Percentiles rank a stretch among this genome's conserved stretches.
phyloP scores from a whole-genome alignment of 1,284 basidiomycete genomes.

The Naganishia sp. region DNA sequence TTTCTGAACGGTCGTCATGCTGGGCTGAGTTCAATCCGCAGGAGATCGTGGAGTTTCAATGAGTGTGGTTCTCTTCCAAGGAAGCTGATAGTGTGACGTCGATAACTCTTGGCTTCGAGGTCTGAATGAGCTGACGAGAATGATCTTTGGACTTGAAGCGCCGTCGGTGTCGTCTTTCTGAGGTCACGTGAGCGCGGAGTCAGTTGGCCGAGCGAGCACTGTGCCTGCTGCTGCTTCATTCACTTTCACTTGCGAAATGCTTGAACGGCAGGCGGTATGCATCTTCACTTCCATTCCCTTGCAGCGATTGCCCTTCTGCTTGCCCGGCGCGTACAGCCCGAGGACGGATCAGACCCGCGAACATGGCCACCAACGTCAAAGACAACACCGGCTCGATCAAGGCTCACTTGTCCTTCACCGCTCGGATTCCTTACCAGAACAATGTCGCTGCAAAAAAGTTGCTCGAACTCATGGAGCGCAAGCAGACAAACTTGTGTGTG shows the following conservation, averaged over 20 bases:
- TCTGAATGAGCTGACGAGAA: neutral
- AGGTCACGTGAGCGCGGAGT: slow-evolving; percentile 23
- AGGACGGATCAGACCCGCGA: neutral
- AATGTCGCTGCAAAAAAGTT: slow-evolving; percentile 77
- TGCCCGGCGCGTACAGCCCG: no score
- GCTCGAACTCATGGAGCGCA: slow-evolving; percentile 80
- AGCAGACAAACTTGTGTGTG: slow-evolving; percentile 74
- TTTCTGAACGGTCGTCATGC: slow-evolving; percentile 54
- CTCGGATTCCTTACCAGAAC: slow-evolving; percentile 63
- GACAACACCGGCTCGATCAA: slow-evolving; percentile 38
- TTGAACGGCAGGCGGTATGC: no score
- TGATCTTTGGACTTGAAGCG: slow-evolving; percentile 1
- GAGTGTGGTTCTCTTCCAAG: neutral
- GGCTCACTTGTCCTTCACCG: slow-evolving; percentile 61
- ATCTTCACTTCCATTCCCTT: no score
- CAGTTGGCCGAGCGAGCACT: neutral
- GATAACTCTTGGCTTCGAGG: neutral
- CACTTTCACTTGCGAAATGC: neutral
- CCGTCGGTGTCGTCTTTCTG: slow-evolving; percentile 10
- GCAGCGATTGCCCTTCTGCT: no score
- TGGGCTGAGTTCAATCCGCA: slow-evolving; percentile 29
- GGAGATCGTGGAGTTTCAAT: neutral
- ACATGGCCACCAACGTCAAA: neutral
- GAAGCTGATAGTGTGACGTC: neutral
- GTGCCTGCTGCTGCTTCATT: neutral